phyloP scores from a whole-genome alignment of 1,284 basidiomycete genomes.

The Cutaneotrichosporon sp. region DNA sequence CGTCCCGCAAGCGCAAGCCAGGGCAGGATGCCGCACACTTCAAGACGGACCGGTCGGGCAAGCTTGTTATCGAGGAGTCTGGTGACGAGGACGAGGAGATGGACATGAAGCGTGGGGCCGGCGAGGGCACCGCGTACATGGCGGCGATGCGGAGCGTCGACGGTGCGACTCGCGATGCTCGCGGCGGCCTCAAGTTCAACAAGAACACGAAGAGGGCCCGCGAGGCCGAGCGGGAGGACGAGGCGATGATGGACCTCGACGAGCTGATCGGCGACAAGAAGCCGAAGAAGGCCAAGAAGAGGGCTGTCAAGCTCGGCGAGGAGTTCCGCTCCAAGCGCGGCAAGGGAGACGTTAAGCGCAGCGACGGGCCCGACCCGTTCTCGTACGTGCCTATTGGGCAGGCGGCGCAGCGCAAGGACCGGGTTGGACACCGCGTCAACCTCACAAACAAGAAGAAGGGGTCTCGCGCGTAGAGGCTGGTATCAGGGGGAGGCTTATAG shows the following conservation, averaged over 20 bases:
- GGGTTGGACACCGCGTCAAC: constrained; percentile 35
- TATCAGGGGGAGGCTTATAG: background rate
- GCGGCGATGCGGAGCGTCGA: constrained; percentile 75
- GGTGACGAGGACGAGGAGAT: constrained; percentile 54
- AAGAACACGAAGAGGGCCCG: constrained; percentile 92
- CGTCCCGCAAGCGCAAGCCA: constrained; percentile 60
- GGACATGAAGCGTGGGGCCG: constrained; percentile 49
- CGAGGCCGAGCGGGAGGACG: constrained; percentile 60
- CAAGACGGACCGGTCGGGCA: constrained; percentile 86
- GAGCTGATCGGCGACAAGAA: constrained; percentile 65
- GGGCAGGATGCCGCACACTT: constrained; percentile 83
- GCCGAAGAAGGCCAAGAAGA: constrained; percentile 54
- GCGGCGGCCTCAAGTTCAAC: constrained; percentile 89
- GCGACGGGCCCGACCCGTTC: constrained; percentile 79
- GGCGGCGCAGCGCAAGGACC: constrained; percentile 58
- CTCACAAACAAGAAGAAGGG: constrained; percentile 55
- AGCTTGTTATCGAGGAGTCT: constrained; percentile 77
- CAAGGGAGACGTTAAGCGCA: constrained; percentile 85
- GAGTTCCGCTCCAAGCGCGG: constrained; percentile 81
- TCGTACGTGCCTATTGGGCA: constrained; percentile 83
- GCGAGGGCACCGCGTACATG: constrained; percentile 77
- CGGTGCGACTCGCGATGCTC: constrained; percentile 78
- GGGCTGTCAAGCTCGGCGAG: constrained; percentile 62
- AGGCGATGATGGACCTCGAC: constrained; percentile 42
- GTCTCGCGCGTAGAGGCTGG: constrained; percentile 28